phyloP scores from a whole-genome alignment of 2,329 filamentous ascomycete species.

The Colletotrichum lupini region DNA sequence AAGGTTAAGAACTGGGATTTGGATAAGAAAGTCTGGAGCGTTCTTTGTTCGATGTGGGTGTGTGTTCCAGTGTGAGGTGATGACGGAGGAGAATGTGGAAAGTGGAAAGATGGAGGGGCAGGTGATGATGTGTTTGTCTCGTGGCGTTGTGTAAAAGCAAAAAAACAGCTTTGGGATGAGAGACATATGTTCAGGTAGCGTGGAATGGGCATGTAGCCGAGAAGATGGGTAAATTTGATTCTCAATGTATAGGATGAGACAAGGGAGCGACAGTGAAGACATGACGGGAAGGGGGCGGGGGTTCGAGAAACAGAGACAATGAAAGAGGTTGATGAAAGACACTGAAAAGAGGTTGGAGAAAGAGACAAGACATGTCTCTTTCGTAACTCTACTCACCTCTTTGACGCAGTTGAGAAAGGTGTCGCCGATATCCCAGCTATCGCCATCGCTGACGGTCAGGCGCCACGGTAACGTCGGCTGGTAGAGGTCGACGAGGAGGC shows the following conservation, averaged over 20 bases:
- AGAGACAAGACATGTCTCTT: neutral
- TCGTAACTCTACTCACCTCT: slow-evolving; percentile 57
- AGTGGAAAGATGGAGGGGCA: neutral
- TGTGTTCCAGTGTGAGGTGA: neutral
- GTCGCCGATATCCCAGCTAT: slow-evolving; percentile 69
- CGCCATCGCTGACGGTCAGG: slow-evolving; percentile 63
- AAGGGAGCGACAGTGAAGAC: neutral
- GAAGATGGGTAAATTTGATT: neutral
- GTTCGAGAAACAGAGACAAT: neutral
- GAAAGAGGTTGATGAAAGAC: neutral
- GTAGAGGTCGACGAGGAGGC: slow-evolving; percentile 68
- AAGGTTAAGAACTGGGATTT: neutral
- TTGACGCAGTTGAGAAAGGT: slow-evolving; percentile 74
- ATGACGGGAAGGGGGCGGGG: neutral
- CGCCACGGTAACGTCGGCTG: slow-evolving; percentile 65
- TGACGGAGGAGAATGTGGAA: neutral
- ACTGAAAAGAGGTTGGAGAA: neutral
- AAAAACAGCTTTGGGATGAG: neutral
- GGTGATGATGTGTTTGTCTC: neutral
- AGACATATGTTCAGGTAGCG: neutral
- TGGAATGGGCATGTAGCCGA: neutral
- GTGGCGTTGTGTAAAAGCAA: slow-evolving; percentile 6
- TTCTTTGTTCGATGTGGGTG: neutral
- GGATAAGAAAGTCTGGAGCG: neutral
- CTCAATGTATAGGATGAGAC: neutral